phyloP scores from a whole-genome alignment of 2,329 filamentous ascomycete genomes.

The Microcyclosporella mali region DNA sequence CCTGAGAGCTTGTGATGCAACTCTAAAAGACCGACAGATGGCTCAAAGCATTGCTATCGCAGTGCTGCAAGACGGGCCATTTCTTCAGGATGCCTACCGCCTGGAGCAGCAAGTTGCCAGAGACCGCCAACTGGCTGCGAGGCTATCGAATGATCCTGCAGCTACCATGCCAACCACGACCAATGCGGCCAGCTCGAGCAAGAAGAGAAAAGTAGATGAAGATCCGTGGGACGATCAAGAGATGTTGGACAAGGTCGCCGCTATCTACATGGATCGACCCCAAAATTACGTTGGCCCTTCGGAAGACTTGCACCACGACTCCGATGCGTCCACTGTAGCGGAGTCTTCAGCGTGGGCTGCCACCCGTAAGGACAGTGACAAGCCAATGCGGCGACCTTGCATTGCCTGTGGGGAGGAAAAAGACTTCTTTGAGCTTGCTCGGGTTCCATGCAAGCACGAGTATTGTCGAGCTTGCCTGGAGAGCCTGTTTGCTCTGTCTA shows the following conservation, averaged over 20 bases:
- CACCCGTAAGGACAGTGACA: slow-evolving; percentile 5
- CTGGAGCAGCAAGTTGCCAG: slow-evolving; percentile 18
- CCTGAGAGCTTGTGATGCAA: slow-evolving; percentile 11
- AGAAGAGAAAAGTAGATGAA: too few species aligned
- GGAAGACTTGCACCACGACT: too few species aligned
- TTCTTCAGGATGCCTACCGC: slow-evolving; percentile 10
- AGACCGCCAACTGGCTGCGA: slow-evolving; percentile 15
- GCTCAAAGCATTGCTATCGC: slow-evolving; percentile 21
- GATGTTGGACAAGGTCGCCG: slow-evolving; percentile 18
- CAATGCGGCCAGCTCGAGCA: too few species aligned
- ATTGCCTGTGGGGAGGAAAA: slow-evolving; percentile 27
- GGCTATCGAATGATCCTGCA: too few species aligned
- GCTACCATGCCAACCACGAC: too few species aligned
- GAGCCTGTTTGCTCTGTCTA: slow-evolving; percentile 39
- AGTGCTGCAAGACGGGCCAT: slow-evolving; percentile 13
- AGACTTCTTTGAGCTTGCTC: slow-evolving; percentile 24
- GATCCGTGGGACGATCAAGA: slow-evolving; percentile 18
- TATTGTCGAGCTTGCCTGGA: slow-evolving; percentile 50
- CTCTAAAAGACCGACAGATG: slow-evolving; percentile 17
- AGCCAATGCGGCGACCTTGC: slow-evolving; percentile 14
- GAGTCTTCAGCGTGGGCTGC: slow-evolving; percentile 19
- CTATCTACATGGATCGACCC: slow-evolving; percentile 18
- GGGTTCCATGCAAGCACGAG: slow-evolving; percentile 36
- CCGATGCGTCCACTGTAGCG: slow-evolving; percentile 4
- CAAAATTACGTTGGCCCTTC: neutral